A percentile compares a stretch with the other conserved stretches of the same genome.
These are phyloP conservation scores for Aeminium ludgeri DNA, from an alignment of 495 filamentous ascomycete genomes.

Conservation along the genomic window DNA sequence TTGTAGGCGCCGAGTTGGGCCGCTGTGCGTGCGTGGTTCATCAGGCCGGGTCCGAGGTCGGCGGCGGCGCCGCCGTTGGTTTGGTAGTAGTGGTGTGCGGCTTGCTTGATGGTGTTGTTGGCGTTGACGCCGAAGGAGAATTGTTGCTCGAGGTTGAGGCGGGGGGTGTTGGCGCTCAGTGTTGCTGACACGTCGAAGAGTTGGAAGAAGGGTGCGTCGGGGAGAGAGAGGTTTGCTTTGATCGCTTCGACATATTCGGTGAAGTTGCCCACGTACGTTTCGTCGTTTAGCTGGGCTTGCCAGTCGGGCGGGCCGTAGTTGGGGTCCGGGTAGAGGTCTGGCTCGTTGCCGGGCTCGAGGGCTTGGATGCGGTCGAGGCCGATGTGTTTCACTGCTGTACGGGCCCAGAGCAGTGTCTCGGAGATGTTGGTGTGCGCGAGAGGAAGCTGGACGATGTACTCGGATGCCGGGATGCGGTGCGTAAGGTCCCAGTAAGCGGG, in stretches of 20 bases:
- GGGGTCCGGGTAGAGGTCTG: background rate
- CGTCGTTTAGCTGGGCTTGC: background rate
- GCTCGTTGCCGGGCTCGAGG: background rate
- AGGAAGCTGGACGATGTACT: background rate
- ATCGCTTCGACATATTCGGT: background rate
- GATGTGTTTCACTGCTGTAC: background rate
- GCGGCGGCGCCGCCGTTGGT: background rate
- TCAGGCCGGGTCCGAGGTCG: background rate
- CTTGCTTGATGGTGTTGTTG: background rate
- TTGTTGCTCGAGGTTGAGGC: background rate
- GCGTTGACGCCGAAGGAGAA: background rate
- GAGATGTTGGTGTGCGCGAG: background rate
- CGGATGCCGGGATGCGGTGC: too few relatives aligned
- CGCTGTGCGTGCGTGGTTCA: background rate
- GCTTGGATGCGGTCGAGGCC: background rate
- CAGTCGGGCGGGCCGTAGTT: background rate
- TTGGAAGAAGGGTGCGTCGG: background rate
- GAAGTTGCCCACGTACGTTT: background rate
- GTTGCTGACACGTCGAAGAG: background rate
- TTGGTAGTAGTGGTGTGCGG: background rate
- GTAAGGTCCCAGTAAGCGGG: too few relatives aligned
- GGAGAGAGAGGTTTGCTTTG: background rate
- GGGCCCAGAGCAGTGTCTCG: background rate
- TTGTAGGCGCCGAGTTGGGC: background rate
- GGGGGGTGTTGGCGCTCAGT: background rate